Conservation (phyloP, 768 basidiomycete species). For the Kwoniella shandongensis region DNA sequence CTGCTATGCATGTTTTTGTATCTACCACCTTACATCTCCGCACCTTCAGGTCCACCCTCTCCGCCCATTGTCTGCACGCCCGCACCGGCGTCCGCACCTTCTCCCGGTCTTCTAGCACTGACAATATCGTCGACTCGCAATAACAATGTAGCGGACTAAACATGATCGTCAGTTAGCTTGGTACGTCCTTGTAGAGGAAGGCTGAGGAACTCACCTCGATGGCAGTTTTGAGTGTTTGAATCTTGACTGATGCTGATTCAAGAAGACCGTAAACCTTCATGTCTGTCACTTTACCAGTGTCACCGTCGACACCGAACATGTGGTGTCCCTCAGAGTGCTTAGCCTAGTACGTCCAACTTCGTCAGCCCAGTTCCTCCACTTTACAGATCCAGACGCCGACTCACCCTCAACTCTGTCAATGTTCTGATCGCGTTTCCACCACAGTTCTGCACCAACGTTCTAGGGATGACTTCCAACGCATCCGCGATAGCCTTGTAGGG, state of each 20-base stretch:
- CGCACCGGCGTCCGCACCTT: conserved; percentile 40
- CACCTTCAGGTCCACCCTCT: conserved; percentile 31
- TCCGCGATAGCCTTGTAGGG: conserved; percentile 90
- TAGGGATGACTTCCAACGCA: conserved; percentile 94
- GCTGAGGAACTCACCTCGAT: conserved; percentile 66
- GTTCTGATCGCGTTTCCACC: conserved; percentile 93
- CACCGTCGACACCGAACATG: conserved; percentile 92
- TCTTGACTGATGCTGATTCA: conserved; percentile 96
- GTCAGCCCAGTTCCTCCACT: neutral
- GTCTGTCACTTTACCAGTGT: conserved; percentile 91
- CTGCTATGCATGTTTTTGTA: no score
- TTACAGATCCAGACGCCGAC: conserved; percentile 46
- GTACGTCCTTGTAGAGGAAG: neutral
- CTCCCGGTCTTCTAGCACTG: conserved; percentile 45
- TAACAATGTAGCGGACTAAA: conserved; percentile 79
- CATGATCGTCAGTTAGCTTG: neutral
- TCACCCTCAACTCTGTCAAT: conserved; percentile 85
- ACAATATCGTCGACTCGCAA: conserved; percentile 93
- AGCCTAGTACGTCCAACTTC: conserved; percentile 60
- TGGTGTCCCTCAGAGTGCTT: conserved; percentile 90
- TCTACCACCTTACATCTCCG: conserved; percentile 34
- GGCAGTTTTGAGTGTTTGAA: conserved; percentile 95
- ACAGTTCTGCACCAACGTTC: conserved; percentile 90
- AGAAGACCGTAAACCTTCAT: conserved; percentile 93
- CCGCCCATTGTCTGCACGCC: conserved; percentile 54